Percentiles rank a stretch among this genome's conserved stretches.
Conservation (phyloP, 1,284 basidiomycete species). For the Puccinia hordei region DNA sequence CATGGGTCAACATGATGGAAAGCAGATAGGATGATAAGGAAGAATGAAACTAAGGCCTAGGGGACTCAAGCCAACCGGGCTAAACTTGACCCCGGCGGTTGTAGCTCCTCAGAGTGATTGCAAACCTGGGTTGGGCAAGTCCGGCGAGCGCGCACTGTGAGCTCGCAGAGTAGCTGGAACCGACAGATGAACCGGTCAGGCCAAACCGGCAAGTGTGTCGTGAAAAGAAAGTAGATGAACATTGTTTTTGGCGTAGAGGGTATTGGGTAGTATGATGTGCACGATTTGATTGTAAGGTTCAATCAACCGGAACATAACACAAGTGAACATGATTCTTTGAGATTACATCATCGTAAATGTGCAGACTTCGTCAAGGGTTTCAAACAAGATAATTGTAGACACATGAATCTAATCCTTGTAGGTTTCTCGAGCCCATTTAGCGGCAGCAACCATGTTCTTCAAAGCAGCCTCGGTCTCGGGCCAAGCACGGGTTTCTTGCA, state of each 20-base stretch:
- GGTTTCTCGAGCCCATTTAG: constrained; percentile 51
- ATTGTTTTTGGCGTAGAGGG: neutral
- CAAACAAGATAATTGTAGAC: neutral
- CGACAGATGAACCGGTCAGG: no score
- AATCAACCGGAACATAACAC: neutral
- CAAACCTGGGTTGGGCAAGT: neutral
- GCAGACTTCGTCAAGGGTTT: neutral
- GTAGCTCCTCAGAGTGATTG: neutral
- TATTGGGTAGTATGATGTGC: neutral
- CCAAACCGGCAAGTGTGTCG: no score
- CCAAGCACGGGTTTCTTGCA: constrained; percentile 77
- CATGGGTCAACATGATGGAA: no score
- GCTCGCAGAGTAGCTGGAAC: no score
- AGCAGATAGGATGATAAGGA: no score
- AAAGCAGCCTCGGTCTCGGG: constrained; percentile 88
- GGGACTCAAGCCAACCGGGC: no score
- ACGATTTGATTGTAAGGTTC: neutral
- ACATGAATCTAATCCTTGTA: constrained; percentile 44
- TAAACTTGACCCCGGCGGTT: no score
- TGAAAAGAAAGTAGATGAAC: neutral
- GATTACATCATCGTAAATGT: neutral
- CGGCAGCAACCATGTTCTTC: constrained; percentile 73
- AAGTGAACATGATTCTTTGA: neutral
- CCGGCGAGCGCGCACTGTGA: neutral
- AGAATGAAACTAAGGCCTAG: no score